phyloP scores from a whole-genome alignment of 257 asterid genomes.

The Solanum paucissectum region DNA sequence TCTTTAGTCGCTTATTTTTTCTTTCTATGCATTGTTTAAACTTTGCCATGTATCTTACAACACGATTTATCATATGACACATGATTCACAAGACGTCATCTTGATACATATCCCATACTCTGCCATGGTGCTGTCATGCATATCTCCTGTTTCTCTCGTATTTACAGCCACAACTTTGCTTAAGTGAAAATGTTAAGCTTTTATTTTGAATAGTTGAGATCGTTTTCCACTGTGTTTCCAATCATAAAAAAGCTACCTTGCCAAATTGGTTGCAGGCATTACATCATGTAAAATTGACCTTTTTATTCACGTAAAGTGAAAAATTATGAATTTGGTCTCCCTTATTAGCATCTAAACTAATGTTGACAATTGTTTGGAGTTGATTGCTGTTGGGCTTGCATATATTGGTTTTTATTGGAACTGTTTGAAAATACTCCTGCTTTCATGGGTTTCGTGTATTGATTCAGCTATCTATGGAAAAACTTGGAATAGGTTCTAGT shows the following conservation, averaged over 20 bases:
- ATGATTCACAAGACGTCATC: neutral
- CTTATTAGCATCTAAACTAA: neutral
- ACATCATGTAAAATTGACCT: neutral
- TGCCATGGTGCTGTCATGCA: neutral
- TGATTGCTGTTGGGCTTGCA: neutral
- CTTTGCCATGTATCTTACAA: neutral
- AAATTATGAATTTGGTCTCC: neutral
- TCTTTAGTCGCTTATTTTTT: neutral
- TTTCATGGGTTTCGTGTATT: neutral
- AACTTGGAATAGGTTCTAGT: neutral
- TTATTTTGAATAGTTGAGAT: neutral
- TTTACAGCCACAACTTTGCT: neutral
- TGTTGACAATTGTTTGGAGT: neutral
- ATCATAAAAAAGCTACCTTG: neutral
- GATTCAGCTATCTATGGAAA: neutral
- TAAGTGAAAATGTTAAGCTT: neutral
- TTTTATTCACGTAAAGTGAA: neutral
- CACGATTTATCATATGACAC: neutral
- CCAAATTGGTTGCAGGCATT: neutral
- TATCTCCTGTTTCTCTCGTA: neutral
- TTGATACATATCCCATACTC: neutral
- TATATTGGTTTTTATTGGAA: neutral
- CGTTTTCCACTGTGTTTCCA: neutral
- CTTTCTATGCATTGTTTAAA: neutral
- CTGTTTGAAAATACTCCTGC: neutral